These are phyloP conservation scores for Cenchrus fungigraminus DNA, from an alignment of 176 grass and related monocot genomes.

Conservation along the genomic window DNA sequence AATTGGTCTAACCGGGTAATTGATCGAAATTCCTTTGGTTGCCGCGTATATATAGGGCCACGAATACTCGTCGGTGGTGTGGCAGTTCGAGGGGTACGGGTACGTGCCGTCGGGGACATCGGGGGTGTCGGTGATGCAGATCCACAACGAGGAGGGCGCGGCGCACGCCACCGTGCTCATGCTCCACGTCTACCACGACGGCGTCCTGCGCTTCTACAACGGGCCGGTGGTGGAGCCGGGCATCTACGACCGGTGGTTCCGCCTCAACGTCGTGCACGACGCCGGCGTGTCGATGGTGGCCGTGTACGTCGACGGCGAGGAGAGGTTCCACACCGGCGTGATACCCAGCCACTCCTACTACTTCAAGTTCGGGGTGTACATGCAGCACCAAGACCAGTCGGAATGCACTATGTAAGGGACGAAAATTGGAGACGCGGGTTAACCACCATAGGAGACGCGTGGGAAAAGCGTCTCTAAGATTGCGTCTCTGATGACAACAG, in stretches of 20 bases:
- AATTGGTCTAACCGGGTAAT: too few species aligned
- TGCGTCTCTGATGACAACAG: too few species aligned
- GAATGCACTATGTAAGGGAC: neutral
- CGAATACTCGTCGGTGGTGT: slow-evolving; percentile 52
- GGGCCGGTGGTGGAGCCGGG: neutral
- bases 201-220: slow-evolving; percentile 37
- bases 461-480: too few species aligned
- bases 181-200: slow-evolving; percentile 48
- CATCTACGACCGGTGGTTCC: slow-evolving; percentile 57
- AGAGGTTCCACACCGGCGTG: neutral
- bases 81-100: slow-evolving; percentile 58
- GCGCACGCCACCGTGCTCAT: slow-evolving; percentile 42
- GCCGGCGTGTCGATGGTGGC: slow-evolving; percentile 13
- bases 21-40: too few species aligned
- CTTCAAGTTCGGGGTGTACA: slow-evolving; percentile 61
- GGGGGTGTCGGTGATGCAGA: slow-evolving; percentile 53
- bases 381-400: slow-evolving; percentile 44
- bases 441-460: too few species aligned
- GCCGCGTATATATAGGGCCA: neutral
- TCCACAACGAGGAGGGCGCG: slow-evolving; percentile 17
- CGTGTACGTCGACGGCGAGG: slow-evolving; percentile 36
- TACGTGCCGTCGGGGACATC: slow-evolving; percentile 46
- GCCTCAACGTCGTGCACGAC: slow-evolving; percentile 59
- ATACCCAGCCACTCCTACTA: slow-evolving; percentile 13
- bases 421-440: too few species aligned